Conservation (phyloP, 2,329 filamentous ascomycete species). For the Trichoderma cornu-damae region DNA sequence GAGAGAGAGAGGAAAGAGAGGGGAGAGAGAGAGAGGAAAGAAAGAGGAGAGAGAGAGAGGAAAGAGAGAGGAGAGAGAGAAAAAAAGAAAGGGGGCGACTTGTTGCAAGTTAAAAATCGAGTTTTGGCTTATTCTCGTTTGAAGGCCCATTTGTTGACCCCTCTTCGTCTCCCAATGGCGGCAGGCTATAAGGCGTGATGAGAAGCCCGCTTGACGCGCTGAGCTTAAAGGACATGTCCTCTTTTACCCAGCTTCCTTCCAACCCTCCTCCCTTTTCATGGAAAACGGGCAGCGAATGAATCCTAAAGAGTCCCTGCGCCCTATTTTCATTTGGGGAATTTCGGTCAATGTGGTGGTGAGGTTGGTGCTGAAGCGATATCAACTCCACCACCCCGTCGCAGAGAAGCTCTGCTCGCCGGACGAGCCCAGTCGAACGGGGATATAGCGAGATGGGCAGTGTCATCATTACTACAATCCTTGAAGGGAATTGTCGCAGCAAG, state of each 20-base stretch:
- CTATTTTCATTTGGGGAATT: constrained; percentile 57
- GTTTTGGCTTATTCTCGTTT: constrained; percentile 55
- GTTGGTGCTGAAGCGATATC: constrained; percentile 58
- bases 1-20: no score
- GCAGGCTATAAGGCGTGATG: constrained; percentile 83
- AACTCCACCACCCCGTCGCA: constrained; percentile 84
- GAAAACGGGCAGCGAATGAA: constrained; percentile 77
- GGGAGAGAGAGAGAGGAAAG: no score
- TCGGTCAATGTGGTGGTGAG: constrained; percentile 43
- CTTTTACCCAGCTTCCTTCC: constrained; percentile 61
- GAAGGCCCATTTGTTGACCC: constrained; percentile 38
- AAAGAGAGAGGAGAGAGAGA: no score
- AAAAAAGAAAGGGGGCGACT: neutral
- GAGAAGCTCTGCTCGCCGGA: constrained; percentile 80
- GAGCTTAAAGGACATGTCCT: constrained; percentile 86
- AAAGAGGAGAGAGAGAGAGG: no score
- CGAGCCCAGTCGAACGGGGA: constrained; percentile 67
- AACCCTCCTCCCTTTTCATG: constrained; percentile 83
- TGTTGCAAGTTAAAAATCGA: constrained; percentile 64
- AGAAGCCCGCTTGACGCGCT: constrained; percentile 74
- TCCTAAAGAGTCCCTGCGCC: constrained; percentile 77
- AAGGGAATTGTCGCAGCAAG: constrained; percentile 63
- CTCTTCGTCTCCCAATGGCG: constrained; percentile 72
- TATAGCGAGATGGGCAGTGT: constrained; percentile 77
- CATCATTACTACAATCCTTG: constrained; percentile 64